Evolutionary conservation across 169 alveolate genomes (phyloP), one percentile per base, ranked within the genome.

Genomic region (Besnoitia besnoiti): DNA sequence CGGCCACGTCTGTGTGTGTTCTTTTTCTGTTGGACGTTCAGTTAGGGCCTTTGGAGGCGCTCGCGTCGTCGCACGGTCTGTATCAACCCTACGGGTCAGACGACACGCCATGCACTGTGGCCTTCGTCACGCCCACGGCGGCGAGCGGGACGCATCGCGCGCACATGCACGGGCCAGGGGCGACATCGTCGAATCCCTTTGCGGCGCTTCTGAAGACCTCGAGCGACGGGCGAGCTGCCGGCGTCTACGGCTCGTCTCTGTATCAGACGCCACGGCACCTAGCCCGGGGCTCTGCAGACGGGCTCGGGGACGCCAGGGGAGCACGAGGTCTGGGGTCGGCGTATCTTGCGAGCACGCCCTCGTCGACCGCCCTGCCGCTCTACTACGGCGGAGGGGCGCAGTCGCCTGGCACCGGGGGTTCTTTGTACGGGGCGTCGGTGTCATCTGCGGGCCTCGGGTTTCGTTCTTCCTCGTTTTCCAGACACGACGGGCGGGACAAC

Each of bases 111-210:
- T 77, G 59, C 40, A 77, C 87, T 16, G 40, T 77, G 55, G n/a
- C 87, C 33, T 77, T 42, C 14, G 87, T 42, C 59, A 77, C 87
- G 59, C 87, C 87, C 33, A 77, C 87, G 40, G 49, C 59, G 39
- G 55, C 87, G 87, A 67, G 44, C 39, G n/a, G 46, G 21, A 67
- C 80, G 80, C 39, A 30, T 14, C 55, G 55, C 55, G 55, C 55
- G 12, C 67, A 55, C 0, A n/a, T 37, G 44, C 44, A 30, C n/a
- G 19, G 24, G 19, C n/a, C 80, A 10, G 21, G 42, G 46, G 42
- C 80, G 40, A n/a, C 47, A 0, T 37, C 39, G 10, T 16, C 80
- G 44, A 33, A 30, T 67, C 47, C 80, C n/a, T 30, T 35, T 16
- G 42, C 80, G 44, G 80, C 80, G 4, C 42, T 30, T 30, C 80